phyloP scores from a whole-genome alignment of 148 eudicot genomes.

The Limonium bicolor region DNA sequence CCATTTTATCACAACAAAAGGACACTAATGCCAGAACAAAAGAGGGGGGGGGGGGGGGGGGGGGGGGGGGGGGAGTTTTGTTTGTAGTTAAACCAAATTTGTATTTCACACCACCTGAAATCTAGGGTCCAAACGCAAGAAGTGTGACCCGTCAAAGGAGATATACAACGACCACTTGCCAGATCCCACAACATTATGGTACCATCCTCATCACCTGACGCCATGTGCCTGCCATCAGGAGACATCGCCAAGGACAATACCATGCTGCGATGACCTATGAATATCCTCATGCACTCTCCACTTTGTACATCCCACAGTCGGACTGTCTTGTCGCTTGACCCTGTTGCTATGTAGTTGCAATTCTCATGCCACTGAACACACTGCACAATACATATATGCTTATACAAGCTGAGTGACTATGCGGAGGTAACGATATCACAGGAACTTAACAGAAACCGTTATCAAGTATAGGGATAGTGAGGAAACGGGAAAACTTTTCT shows the following conservation, averaged over 20 bases:
- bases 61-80: no score
- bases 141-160: constrained; percentile 83
- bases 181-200: constrained; percentile 99
- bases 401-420: no score
- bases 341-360: constrained; percentile 98
- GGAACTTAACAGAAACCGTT: not conserved
- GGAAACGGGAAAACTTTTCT: no score
- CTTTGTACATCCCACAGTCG: constrained; percentile 93
- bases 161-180: constrained; percentile 75
- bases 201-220: constrained; percentile 99
- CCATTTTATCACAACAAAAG: no score
- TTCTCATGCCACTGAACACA: constrained; percentile 97
- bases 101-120: constrained; percentile 38
- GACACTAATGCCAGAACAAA: no score
- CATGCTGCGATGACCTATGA: constrained; percentile 92
- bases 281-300: constrained; percentile 89
- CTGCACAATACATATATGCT: no score
- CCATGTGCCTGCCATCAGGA: constrained; percentile 99
- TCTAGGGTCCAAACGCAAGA: constrained; percentile 96
- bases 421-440: no score
- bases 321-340: constrained; percentile 97
- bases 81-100: not conserved
- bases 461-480: not conserved
- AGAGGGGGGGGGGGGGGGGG: no score
- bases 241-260: constrained; percentile 86